Conservation (phyloP, 768 basidiomycete species). For the Russula sp. region DNA sequence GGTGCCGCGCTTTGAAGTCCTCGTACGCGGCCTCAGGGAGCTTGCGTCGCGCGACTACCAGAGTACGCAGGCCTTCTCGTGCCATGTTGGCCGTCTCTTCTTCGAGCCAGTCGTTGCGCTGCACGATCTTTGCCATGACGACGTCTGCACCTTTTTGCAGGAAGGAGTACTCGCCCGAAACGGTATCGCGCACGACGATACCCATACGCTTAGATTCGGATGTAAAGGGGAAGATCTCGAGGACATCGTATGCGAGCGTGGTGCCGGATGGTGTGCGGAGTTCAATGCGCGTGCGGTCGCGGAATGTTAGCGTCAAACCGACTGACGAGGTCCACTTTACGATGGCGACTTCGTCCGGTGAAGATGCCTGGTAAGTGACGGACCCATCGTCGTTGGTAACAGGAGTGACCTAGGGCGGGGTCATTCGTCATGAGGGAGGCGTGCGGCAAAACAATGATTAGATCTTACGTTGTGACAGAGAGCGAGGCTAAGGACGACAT, state of each 20-base stretch:
- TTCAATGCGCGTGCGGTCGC: conserved; percentile 89
- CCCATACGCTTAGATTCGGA: conserved; percentile 99
- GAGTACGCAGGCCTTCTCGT: conserved; percentile 88
- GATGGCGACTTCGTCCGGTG: conserved; percentile 98
- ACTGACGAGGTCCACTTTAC: conserved; percentile 97
- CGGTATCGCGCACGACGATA: conserved; percentile 82
- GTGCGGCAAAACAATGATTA: neutral
- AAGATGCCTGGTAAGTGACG: conserved; percentile 97
- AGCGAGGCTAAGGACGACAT: conserved; percentile 89
- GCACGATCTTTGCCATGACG: conserved; percentile 95
- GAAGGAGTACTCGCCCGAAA: conserved; percentile 79
- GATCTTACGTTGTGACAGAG: conserved; percentile 90
- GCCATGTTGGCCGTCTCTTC: conserved; percentile 99
- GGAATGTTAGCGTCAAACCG: conserved; percentile 81
- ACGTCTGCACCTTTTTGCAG: conserved; percentile 97
- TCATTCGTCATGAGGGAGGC: conserved; percentile 4
- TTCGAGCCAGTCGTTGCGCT: conserved; percentile 97
- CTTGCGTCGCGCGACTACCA: conserved; percentile 85
- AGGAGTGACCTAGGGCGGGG: conserved; percentile 74
- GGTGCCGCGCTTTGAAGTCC: conserved; percentile 69
- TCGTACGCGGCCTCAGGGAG: conserved; percentile 66
- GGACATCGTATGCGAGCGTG: conserved; percentile 72
- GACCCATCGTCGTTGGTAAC: conserved; percentile 92
- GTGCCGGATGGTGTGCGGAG: conserved; percentile 68
- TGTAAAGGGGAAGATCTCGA: conserved; percentile 97